Conservation (phyloP, 2,329 filamentous ascomycete species). For the Diaporthe sp. region DNA sequence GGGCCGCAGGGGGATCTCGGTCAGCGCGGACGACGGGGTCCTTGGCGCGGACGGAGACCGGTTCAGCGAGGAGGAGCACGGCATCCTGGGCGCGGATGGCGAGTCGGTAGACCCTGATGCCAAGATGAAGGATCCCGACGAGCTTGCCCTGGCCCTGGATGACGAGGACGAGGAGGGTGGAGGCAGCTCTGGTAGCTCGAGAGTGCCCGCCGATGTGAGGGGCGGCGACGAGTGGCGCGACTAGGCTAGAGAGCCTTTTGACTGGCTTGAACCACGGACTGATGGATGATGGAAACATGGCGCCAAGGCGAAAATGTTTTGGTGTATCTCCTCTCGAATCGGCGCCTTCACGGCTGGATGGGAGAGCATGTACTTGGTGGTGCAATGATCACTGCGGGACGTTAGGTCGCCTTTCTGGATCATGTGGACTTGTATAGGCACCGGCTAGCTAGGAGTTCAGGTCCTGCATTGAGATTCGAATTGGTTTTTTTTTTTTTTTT, state of each 20-base stretch:
- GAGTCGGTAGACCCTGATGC: slow-evolving; percentile 70
- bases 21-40: slow-evolving; percentile 75
- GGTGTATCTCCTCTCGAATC: not conserved
- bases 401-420: not conserved
- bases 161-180: slow-evolving; percentile 69
- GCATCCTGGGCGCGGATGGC: slow-evolving; percentile 53
- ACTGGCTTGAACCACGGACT: not conserved
- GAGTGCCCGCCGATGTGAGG: slow-evolving; percentile 56
- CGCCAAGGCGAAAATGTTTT: not conserved
- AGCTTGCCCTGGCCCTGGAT: slow-evolving; percentile 71
- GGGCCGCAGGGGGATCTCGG: slow-evolving; percentile 75
- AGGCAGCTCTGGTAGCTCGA: slow-evolving; percentile 44
- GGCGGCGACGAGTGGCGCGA: slow-evolving; percentile 63
- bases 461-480: not conserved
- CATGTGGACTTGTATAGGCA: slow-evolving; percentile 6
- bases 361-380: not conserved
- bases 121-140: slow-evolving; percentile 77
- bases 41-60: slow-evolving; percentile 63
- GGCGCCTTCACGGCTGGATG: not conserved
- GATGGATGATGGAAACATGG: not conserved
- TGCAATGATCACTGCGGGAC: slow-evolving; percentile 1
- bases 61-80: slow-evolving; percentile 54
- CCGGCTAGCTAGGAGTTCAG: slow-evolving; percentile 31
- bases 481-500: not conserved
- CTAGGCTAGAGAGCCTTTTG: slow-evolving; percentile 2